These are phyloP conservation scores for Tuber calosporum DNA, from an alignment of 495 filamentous ascomycete species.

Conservation along the genomic window DNA sequence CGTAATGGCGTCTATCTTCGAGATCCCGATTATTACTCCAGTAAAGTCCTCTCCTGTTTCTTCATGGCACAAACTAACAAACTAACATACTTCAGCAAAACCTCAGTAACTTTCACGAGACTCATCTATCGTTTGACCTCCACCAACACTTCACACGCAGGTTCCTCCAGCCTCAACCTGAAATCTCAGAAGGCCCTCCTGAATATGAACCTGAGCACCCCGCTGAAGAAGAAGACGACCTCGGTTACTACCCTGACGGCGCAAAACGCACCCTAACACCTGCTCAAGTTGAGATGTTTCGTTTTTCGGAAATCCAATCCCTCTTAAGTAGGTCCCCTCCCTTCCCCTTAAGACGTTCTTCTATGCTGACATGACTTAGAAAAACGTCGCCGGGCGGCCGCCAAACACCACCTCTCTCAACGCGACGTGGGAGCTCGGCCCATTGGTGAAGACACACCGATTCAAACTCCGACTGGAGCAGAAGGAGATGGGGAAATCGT, in stretches of 20 bases:
- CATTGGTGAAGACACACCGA: constrained; percentile 10
- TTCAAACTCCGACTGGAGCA: constrained; percentile 5
- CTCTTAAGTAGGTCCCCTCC: constrained; percentile 46
- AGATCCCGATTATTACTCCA: constrained; percentile 32
- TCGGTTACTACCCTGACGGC: constrained; percentile 86
- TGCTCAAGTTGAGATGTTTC: constrained; percentile 81
- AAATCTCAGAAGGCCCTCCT: background rate
- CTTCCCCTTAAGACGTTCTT: background rate
- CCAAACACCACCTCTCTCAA: constrained; percentile 7
- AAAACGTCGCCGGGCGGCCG: constrained; percentile 19
- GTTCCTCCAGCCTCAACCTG: constrained; percentile 44
- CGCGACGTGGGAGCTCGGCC: constrained; percentile 10
- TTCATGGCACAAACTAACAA: constrained; percentile 13
- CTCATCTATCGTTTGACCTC: constrained; percentile 53
- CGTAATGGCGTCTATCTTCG: constrained; percentile 20
- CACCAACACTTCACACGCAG: constrained; percentile 48
- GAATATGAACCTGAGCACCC: constrained; percentile 24
- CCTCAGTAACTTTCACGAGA: constrained; percentile 60
- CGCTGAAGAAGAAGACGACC: constrained; percentile 47
- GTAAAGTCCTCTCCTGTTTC: constrained; percentile 8
- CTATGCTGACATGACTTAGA: constrained; percentile 9
- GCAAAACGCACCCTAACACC: constrained; percentile 87
- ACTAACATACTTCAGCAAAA: constrained; percentile 54
- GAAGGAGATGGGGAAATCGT: constrained; percentile 5
- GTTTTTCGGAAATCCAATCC: constrained; percentile 77